Conservation (phyloP, 164 flowering plant species). For the Santalum album region DNA sequence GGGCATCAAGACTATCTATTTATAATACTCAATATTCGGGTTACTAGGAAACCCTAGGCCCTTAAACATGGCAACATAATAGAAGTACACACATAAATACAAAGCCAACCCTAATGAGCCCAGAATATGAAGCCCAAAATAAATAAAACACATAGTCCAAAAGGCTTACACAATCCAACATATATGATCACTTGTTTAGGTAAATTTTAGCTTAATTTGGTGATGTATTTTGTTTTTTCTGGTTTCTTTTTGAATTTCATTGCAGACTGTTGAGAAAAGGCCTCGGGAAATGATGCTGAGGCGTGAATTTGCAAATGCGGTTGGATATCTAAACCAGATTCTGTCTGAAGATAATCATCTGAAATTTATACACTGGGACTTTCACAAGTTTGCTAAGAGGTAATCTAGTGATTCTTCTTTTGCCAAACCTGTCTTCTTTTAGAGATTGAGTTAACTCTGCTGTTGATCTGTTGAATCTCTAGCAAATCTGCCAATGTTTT, state of each 20-base stretch:
- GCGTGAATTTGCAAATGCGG: slow-evolving; percentile 93
- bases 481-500: slow-evolving; percentile 97
- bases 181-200: too few relatives aligned
- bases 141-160: too few relatives aligned
- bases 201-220: neutral
- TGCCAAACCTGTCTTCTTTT: neutral
- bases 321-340: slow-evolving; percentile 84
- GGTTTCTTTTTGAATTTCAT: neutral
- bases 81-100: too few relatives aligned
- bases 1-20: too few relatives aligned
- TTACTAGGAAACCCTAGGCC: too few relatives aligned
- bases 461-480: slow-evolving; percentile 16
- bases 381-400: slow-evolving; percentile 96
- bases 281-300: slow-evolving; percentile 98
- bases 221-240: neutral
- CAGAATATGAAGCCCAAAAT: too few relatives aligned
- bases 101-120: too few relatives aligned
- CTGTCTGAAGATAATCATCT: slow-evolving; percentile 74
- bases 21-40: too few relatives aligned
- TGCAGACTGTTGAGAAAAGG: slow-evolving; percentile 96
- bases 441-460: slow-evolving; percentile 16
- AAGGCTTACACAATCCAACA: too few relatives aligned
- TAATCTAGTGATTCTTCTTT: slow-evolving; percentile 12
- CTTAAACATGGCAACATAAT: too few relatives aligned
- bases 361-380: slow-evolving; percentile 95